Evolutionary conservation across 2,329 filamentous ascomycete genomes (phyloP), one percentile per base, ranked within the genome.

Genomic region (Aspergillus ochraceus): DNA sequence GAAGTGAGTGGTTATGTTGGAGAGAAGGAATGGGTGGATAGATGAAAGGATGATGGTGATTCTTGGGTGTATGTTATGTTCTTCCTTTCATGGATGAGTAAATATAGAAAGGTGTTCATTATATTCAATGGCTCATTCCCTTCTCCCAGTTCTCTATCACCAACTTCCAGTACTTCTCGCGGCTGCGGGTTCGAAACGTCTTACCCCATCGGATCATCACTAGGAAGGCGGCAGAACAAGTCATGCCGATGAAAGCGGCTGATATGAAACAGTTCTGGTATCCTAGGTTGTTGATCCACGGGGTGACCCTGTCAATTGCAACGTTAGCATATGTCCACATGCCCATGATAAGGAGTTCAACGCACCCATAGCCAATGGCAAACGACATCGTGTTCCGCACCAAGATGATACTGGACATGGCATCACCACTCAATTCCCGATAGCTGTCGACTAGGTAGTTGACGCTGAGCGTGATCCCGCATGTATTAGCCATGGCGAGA

Each of bases 341-440:
- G 19, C 20, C 19, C 11, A 45, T 32, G 6, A 22, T n/a, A 1
- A 11, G 10, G 24, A 4, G 19, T n/a, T 46, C 14, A 39, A 61
- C 69, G 58, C 64, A 73, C 68, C 75, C 79, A 62, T 79, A 79
- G 3, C 76, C 72, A 52, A 81, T 77, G 0, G 76, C 80, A 63
- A 82, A 82, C 0, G 74, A 76, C 76, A 81, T 80, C 1, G 79
- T 80, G 60, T 82, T 81, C 3, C 80, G 74, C 14, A 82, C 75
- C 22, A 81, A 57, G 54, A 82, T 82, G 17, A 81, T 73, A 19
- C 74, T 78, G 3, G 71, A 73, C 68, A 78, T 74, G 0, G 74
- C 76, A 26, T 78, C 74, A 2, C 76, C 74, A 19, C 73, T 76
- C 10, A 79, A 54, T 54, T 79, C 76, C 12, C 70, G 69, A 62